These are phyloP conservation scores for Tetrahymena malaccensis DNA, from an alignment of 73 alveolate species.

Conservation along the genomic window DNA sequence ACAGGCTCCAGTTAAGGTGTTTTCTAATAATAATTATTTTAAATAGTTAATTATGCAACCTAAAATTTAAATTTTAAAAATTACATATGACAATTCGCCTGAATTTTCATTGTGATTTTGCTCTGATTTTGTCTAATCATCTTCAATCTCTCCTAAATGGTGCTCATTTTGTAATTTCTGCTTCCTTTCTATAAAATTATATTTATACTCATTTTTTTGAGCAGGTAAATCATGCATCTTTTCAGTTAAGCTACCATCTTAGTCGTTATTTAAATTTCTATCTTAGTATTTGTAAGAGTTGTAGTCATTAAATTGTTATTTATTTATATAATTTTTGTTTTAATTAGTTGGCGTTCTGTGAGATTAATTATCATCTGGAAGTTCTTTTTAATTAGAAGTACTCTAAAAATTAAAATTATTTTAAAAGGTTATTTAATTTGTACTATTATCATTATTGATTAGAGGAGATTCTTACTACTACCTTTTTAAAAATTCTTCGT, in stretches of 20 bases:
- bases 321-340: not conserved
- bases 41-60: too few relatives aligned
- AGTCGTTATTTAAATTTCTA: not conserved
- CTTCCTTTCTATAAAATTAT: not conserved
- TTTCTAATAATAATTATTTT: not conserved
- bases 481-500: not conserved
- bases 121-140: not conserved
- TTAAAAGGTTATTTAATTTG: not conserved
- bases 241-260: not conserved
- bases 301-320: not conserved
- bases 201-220: not conserved
- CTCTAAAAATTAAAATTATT: not conserved
- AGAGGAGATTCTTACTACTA: not conserved
- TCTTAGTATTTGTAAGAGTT: too few relatives aligned
- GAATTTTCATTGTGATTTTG: not conserved
- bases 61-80: too few relatives aligned
- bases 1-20: not conserved
- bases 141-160: not conserved
- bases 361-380: not conserved
- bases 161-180: not conserved
- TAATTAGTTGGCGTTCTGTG: not conserved
- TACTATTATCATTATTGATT: not conserved
- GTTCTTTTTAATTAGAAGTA: not conserved
- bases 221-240: not conserved
- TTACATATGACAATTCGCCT: not conserved